Percentiles rank a stretch among this genome's conserved stretches.
Conservation (phyloP, 768 basidiomycete genomes). For the Termitomyces sp. region DNA sequence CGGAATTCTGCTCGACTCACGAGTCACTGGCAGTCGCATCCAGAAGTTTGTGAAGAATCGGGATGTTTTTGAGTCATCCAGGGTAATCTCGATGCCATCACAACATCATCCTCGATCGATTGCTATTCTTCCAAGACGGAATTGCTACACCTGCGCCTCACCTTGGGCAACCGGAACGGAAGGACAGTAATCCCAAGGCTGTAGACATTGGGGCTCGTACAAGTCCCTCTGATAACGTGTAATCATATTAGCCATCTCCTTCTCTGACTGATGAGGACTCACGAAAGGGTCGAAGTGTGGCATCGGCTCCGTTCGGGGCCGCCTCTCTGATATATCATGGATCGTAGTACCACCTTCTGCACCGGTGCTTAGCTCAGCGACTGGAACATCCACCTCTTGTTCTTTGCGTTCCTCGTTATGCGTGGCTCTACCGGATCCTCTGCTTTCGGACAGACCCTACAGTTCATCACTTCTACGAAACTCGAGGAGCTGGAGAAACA, state of each 20-base stretch:
- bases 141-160: not conserved
- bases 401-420: not conserved
- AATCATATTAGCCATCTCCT: not conserved
- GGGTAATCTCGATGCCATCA: not conserved
- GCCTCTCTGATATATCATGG: not conserved
- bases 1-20: not conserved
- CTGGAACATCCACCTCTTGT: not conserved
- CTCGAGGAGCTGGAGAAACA: constrained; percentile 38
- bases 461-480: constrained; percentile 39
- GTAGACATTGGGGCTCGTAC: not conserved
- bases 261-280: not conserved
- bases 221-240: not conserved
- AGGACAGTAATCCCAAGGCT: too few relatives aligned
- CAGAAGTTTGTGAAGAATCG: not conserved
- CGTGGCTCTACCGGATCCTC: constrained; percentile 3
- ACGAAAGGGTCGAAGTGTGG: too few relatives aligned
- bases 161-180: too few relatives aligned
- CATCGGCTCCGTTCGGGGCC: not conserved
- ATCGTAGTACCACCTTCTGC: not conserved
- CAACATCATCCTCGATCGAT: not conserved
- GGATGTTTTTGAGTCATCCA: not conserved
- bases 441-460: constrained; percentile 32
- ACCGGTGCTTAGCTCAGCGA: not conserved
- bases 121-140: not conserved
- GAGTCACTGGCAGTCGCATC: too few relatives aligned